Evolutionary conservation across 1,139 yeast species (phyloP).

Genomic region (Debaryomyces fabryi): DNA sequence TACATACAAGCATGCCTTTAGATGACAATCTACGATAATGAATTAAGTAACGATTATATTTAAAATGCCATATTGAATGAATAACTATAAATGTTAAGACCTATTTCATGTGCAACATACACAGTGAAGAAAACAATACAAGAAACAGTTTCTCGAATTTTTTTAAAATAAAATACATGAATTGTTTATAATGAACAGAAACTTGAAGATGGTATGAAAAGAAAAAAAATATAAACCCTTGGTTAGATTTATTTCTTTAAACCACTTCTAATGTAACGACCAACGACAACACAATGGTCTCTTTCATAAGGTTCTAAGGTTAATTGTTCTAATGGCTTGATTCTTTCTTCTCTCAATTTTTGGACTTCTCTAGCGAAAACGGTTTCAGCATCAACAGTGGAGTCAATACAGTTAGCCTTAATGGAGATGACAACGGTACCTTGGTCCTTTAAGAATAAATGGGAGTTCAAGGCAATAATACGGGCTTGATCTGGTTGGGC

Average conservation of each 20-base stretch:
- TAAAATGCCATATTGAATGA: conserved; percentile 7
- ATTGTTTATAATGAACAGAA: conserved; percentile 2
- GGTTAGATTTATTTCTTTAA: conserved; percentile 45
- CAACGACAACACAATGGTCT: conserved; percentile 98
- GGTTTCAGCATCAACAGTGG: conserved; percentile 98
- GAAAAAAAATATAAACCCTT: not conserved
- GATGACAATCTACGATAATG: not conserved
- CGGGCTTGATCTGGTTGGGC: conserved; percentile 99
- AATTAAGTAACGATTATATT: conserved; percentile 3
- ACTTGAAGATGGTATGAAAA: conserved; percentile 4
- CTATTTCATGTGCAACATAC: conserved; percentile 3
- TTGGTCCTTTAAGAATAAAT: conserved; percentile 95
- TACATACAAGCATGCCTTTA: not conserved
- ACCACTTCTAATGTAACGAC: conserved; percentile 93
- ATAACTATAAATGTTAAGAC: conserved; percentile 5
- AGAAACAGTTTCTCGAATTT: conserved; percentile 1
- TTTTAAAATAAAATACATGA: conserved; percentile 6
- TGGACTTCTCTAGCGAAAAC: conserved; percentile 99
- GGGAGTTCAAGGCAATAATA: conserved; percentile 97
- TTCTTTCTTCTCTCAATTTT: conserved; percentile 97
- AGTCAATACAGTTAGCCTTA: conserved; percentile 99
- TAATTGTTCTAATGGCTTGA: conserved; percentile 97
- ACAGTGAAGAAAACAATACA: conserved; percentile 1
- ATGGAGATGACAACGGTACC: conserved; percentile 98
- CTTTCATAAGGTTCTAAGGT: conserved; percentile 99